Base-by-base conservation (phyloP, 2,329 filamentous ascomycete species). In the Fusarium napiforme region DNA sequence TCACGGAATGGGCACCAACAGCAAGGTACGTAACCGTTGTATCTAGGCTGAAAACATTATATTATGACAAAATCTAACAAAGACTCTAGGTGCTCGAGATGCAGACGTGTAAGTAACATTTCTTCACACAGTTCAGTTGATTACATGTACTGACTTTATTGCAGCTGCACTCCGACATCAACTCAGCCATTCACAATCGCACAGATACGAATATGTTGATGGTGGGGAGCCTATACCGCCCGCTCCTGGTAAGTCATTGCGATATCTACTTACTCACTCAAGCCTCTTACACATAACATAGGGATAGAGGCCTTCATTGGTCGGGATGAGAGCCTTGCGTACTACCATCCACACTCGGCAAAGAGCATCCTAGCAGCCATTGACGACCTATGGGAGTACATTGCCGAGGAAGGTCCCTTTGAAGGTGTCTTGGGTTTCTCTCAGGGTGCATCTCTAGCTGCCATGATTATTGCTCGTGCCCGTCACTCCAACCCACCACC, bases 1-100 rank as follows among this genome's bases (percentile, higher is more conserved):
- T n/a, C 60, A 62, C 15, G 60, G 60, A 26, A 57, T 57, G 39
- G 60, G 60, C 26, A 57, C 60, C 26, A 62, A 62, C 21, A 62
- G 50, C 26, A 57, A 62, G 60, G 60, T 57, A 57, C 5, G 21
- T 15, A 45, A 37, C 11, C 42, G n/a, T 9, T 23, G 21, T 21
- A 34, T 18, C 30, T 32, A 5, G 9, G 6, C 30, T 32, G 30
- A 32, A 12, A 32, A 32, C 10, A 32, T 12, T 12, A 32, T 32
- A 12, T 12, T 32, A 32, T 32, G 30, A 7, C 14, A 11, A 21
- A 28, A 16, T 47, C 37, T 62, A 37, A 56, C 8, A 11, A 9
- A 14, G 26, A 21, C 1, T 21, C 10, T 39, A 62, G 59, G 50
- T 62, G 50, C 40, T 62, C 32, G 59, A 57, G 49, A 62, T 62